Evolutionary conservation across 345 rosid genomes (phyloP).

Genomic region (Fremontodendron californicum): DNA sequence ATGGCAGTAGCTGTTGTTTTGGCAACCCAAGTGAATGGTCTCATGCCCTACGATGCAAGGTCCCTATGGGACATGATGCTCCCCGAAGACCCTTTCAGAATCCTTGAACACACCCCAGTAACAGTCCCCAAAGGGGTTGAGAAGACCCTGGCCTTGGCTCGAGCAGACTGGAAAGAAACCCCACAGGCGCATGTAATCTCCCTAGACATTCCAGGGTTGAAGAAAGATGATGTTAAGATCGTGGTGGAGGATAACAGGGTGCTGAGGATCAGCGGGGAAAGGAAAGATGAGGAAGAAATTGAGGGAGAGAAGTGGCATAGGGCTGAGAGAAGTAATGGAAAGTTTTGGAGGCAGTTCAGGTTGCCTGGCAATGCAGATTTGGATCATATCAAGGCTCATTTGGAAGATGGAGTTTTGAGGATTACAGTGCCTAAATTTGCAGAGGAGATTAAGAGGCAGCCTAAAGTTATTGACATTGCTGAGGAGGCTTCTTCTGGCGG

Average conservation of each 20-base stretch:
- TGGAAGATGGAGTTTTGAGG: constrained; percentile 32
- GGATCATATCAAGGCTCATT: constrained; percentile 29
- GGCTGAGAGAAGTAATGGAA: constrained; percentile 33
- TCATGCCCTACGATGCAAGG: constrained; percentile 26
- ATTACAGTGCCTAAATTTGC: constrained; percentile 29
- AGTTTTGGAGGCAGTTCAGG: constrained; percentile 40
- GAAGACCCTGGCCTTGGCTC: constrained; percentile 21
- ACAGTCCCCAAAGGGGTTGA: constrained; percentile 27
- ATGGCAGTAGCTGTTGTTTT: not conserved
- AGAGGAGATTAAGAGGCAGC: constrained; percentile 31
- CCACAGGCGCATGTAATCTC: constrained; percentile 17
- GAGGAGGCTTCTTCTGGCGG: constrained; percentile 27
- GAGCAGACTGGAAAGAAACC: constrained; percentile 44
- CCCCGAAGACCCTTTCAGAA: constrained; percentile 39
- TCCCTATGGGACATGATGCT: constrained; percentile 28
- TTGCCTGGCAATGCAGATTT: constrained; percentile 32
- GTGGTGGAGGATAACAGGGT: constrained; percentile 38
- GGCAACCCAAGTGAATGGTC: not conserved
- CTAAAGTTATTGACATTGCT: constrained; percentile 35
- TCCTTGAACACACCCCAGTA: constrained; percentile 39
- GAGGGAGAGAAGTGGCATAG: constrained; percentile 41
- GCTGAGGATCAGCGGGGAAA: constrained; percentile 34
- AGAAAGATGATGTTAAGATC: constrained; percentile 36
- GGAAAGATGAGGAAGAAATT: constrained; percentile 22
- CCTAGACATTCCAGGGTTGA: constrained; percentile 38